phyloP scores from a whole-genome alignment of 2,329 filamentous ascomycete genomes.

The Tolypocladium ophioglossoides region DNA sequence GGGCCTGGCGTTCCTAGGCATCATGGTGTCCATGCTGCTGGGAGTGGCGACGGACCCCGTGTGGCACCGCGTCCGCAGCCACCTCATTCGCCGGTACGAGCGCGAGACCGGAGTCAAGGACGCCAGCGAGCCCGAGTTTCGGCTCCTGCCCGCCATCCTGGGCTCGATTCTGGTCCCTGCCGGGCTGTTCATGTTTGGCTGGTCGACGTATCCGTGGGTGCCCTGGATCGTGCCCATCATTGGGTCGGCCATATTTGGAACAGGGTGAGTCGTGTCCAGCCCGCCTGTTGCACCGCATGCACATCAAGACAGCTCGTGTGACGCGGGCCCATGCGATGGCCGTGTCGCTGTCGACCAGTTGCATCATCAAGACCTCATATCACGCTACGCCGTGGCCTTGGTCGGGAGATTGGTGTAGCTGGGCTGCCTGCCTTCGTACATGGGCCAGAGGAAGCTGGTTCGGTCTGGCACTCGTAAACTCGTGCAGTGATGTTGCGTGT shows the following conservation, averaged over 20 bases:
- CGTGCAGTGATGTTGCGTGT: background rate
- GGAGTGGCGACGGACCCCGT: constrained; percentile 54
- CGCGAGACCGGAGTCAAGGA: constrained; percentile 39
- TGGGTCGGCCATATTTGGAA: constrained; percentile 59
- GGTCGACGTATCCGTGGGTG: constrained; percentile 65
- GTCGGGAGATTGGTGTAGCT: background rate
- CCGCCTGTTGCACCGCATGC: constrained; percentile 1
- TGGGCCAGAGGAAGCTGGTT: too few relatives aligned
- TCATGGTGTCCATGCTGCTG: constrained; percentile 56
- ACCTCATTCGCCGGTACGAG: constrained; percentile 44
- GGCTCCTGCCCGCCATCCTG: constrained; percentile 62
- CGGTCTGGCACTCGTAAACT: background rate
- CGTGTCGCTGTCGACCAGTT: background rate
- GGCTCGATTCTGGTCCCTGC: constrained; percentile 71
- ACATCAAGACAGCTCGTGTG: background rate
- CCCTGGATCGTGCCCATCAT: constrained; percentile 72
- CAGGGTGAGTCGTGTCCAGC: constrained; percentile 42
- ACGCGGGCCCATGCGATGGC: background rate
- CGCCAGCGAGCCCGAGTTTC: constrained; percentile 74
- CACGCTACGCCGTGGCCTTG: background rate
- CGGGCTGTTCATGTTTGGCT: constrained; percentile 81
- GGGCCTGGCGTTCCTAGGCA: constrained; percentile 68
- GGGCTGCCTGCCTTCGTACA: too few relatives aligned
- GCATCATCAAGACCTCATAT: background rate
- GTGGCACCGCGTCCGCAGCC: constrained; percentile 50